Conservation (phyloP, 2,329 filamentous ascomycete genomes). For the Fusarium miscanthi region DNA sequence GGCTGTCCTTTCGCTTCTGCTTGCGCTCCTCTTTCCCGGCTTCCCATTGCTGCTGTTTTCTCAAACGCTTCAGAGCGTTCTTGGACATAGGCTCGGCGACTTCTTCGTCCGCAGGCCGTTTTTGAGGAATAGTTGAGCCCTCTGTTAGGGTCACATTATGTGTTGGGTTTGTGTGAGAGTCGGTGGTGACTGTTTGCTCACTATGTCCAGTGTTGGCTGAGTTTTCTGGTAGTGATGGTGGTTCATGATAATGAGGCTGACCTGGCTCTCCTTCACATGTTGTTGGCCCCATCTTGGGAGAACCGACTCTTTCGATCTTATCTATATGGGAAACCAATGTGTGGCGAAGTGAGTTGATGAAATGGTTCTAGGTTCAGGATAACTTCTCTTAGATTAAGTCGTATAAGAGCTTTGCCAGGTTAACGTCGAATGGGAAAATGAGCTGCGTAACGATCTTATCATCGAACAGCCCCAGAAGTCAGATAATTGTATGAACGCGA, state of each 20-base stretch:
- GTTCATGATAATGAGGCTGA: not conserved
- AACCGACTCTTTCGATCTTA: not conserved
- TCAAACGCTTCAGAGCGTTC: constrained; percentile 84
- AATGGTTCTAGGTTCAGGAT: not conserved
- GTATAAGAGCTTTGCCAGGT: constrained; percentile 1
- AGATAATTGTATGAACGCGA: rapidly evolving
- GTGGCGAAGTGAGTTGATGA: not conserved
- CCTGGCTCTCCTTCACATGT: not conserved
- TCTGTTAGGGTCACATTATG: not conserved
- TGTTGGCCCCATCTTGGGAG: not conserved
- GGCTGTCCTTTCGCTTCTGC: constrained; percentile 65
- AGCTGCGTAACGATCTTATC: not conserved
- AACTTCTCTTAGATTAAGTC: constrained; percentile 4
- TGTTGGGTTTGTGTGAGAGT: not conserved
- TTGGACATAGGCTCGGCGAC: constrained; percentile 72
- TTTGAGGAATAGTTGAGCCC: constrained; percentile 1
- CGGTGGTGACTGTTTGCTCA: not conserved
- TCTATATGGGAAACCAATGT: not conserved
- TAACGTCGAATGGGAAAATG: not conserved
- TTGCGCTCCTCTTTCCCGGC: constrained; percentile 71
- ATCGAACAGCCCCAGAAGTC: rapidly evolving
- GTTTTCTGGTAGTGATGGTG: not conserved
- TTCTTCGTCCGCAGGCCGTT: constrained; percentile 17
- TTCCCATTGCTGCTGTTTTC: constrained; percentile 80
- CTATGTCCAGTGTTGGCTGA: not conserved